phyloP scores from a whole-genome alignment of 2,329 filamentous ascomycete species.

The Aspergillus sp. region DNA sequence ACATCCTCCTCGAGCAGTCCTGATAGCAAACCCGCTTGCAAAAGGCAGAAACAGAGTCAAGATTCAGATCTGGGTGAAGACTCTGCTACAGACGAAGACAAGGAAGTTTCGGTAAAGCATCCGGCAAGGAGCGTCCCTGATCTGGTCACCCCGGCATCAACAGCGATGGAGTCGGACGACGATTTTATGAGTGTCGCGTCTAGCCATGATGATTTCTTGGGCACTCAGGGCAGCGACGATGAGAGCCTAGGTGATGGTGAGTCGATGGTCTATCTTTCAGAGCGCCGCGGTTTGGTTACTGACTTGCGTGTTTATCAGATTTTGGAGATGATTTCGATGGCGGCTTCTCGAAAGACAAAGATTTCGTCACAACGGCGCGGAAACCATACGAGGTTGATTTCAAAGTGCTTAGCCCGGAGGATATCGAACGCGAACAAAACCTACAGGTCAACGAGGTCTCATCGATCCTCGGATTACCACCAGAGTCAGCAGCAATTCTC shows the following conservation, averaged over 20 bases:
- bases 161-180: conserved; percentile 91
- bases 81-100: conserved; percentile 17
- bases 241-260: conserved; percentile 53
- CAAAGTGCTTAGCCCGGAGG: conserved; percentile 76
- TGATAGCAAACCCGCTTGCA: conserved; percentile 21
- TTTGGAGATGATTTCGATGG: conserved; percentile 63
- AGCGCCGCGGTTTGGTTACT: not conserved
- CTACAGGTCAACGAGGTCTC: conserved; percentile 88
- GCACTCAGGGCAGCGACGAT: conserved; percentile 72
- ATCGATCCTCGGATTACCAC: conserved; percentile 83
- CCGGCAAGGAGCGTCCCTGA: conserved; percentile 35
- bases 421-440: conserved; percentile 85
- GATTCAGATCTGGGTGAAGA: conserved; percentile 18
- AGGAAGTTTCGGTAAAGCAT: conserved; percentile 16
- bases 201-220: conserved; percentile 73
- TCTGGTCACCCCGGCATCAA: conserved; percentile 47
- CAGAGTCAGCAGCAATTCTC: conserved; percentile 88
- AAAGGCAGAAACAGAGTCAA: conserved; percentile 27
- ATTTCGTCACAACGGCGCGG: conserved; percentile 71
- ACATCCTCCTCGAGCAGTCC: conserved; percentile 20
- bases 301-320: conserved; percentile 43
- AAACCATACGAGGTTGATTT: conserved; percentile 83
- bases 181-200: conserved; percentile 87
- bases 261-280: conserved; percentile 9
- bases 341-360: conserved; percentile 69